Evolutionary conservation across 805 yeast genomes (phyloP), one percentile per base, ranked within the genome.

Genomic region (Scheffersomyces lignosus): DNA sequence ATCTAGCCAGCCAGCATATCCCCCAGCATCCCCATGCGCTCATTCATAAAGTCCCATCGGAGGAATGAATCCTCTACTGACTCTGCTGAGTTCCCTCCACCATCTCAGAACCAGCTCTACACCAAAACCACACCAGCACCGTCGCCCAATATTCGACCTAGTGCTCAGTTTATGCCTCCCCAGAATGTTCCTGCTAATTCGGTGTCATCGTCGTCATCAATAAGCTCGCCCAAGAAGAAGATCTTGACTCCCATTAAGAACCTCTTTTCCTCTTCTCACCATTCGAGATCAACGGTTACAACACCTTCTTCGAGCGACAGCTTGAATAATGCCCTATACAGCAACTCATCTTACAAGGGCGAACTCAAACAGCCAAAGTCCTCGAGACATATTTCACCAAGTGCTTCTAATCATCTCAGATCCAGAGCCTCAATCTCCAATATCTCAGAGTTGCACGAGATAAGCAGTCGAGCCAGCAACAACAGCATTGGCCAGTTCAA

Each of bases 211-310:
- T 28, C 17, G 12, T 16, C 34, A 12, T 16, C 44, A 3, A 18
- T 38, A 10, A 40, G 41, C 31, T 54, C 60, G 10, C 61, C 62
- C 14, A 7, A 7, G 10, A 56, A 56, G 34, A 54, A 54, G 41
- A 49, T 56, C 23, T 39, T 56, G 24, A 54, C 58, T 3, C 62
- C 62, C 12, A 56, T 56, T 24, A 54, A 51, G 45, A 56, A 54
- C 41, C 18, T 48, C 45, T 56, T 52, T 40, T 48, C 44, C 43
- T 52, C 25, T 43, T 46, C 36, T 30, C 46, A 43, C 34, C 38
- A 33, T 22, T 24, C 44, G 17, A 49, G 40, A 30, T 31, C 48
- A 12, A n/a, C 33, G 8, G 29, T 28, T 12, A 27, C 41, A 12
- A 38, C 42, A 1, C 39, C 45, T 4, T 10, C 36, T 5, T 29